These are phyloP conservation scores for Cardamine chenopodiifolia DNA, from an alignment of 345 rosid species.

Conservation along the genomic window DNA sequence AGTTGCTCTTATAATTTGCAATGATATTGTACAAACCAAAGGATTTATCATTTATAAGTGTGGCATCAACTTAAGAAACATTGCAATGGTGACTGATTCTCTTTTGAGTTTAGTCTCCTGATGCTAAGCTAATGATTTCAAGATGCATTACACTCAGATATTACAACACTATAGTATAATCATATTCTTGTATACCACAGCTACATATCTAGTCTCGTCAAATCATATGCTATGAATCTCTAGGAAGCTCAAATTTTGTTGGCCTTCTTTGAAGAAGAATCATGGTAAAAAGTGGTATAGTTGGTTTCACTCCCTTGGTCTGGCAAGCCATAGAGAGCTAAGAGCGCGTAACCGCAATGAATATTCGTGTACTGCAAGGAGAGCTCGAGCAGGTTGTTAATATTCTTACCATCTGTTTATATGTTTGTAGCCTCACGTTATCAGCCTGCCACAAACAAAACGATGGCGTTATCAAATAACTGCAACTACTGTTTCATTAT, in stretches of 20 bases:
- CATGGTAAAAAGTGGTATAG: background rate
- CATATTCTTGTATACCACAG: conserved; percentile 21
- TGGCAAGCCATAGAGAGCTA: conserved; percentile 96
- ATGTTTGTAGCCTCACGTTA: conserved; percentile 85
- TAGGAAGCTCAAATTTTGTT: conserved; percentile 4
- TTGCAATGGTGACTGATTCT: background rate
- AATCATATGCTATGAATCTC: conserved; percentile 31
- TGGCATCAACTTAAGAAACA: background rate
- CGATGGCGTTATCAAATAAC: background rate
- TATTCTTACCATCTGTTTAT: conserved; percentile 82
- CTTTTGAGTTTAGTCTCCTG: background rate
- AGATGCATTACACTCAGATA: background rate
- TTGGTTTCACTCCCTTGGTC: conserved; percentile 80
- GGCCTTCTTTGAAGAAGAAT: conserved; percentile 32
- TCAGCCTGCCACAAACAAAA: conserved; percentile 66
- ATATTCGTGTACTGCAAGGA: conserved; percentile 85
- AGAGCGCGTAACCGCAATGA: conserved; percentile 88
- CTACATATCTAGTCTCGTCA: conserved; percentile 25
- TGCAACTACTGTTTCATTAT: background rate
- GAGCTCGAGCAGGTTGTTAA: conserved; percentile 90
- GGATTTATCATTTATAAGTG: background rate
- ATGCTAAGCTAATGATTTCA: background rate
- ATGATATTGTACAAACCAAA: too few species aligned
- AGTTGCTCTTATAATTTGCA: too few species aligned
- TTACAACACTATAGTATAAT: conserved; percentile 24